Percentiles rank a stretch among this genome's conserved stretches.
These are phyloP conservation scores for Talaromyces albobiverticillius DNA, from an alignment of 2,329 filamentous ascomycete genomes.

Conservation along the genomic window DNA sequence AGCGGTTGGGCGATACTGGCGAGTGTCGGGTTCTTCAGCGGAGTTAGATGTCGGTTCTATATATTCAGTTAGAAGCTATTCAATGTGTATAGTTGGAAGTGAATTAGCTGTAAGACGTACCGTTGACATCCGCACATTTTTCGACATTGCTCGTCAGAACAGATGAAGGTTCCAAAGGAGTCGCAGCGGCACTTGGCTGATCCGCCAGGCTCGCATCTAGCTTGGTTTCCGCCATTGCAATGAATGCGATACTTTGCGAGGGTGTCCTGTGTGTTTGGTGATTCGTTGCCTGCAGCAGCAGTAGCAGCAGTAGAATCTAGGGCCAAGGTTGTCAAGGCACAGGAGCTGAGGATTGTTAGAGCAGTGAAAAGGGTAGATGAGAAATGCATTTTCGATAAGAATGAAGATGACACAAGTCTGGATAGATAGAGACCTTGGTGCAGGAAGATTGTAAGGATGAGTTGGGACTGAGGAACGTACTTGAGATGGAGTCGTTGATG, in stretches of 20 bases:
- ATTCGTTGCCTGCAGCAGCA: neutral
- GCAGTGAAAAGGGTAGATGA: neutral
- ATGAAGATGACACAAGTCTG: neutral
- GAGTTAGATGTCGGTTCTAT: neutral
- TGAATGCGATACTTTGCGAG: constrained; percentile 3
- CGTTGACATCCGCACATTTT: constrained; percentile 1
- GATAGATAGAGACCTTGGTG: too few relatives aligned
- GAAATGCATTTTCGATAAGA: constrained; percentile 4
- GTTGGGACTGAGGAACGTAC: constrained; percentile 2
- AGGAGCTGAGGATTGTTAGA: constrained; percentile 6
- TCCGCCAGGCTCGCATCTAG: neutral
- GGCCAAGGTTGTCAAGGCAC: neutral
- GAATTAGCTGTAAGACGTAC: neutral
- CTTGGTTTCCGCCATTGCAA: constrained; percentile 4
- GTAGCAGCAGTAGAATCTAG: too few relatives aligned
- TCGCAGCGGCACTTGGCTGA: constrained; percentile 4
- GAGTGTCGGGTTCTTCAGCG: neutral
- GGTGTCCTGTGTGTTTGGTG: neutral
- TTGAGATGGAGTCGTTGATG: neutral
- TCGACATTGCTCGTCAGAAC: neutral
- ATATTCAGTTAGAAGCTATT: neutral
- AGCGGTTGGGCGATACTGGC: neutral
- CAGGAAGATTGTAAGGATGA: too few relatives aligned
- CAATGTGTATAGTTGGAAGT: neutral
- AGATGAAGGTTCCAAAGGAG: constrained; percentile 3